Conservation (phyloP, 1,284 basidiomycete species). For the Phenoliferia sp. region DNA sequence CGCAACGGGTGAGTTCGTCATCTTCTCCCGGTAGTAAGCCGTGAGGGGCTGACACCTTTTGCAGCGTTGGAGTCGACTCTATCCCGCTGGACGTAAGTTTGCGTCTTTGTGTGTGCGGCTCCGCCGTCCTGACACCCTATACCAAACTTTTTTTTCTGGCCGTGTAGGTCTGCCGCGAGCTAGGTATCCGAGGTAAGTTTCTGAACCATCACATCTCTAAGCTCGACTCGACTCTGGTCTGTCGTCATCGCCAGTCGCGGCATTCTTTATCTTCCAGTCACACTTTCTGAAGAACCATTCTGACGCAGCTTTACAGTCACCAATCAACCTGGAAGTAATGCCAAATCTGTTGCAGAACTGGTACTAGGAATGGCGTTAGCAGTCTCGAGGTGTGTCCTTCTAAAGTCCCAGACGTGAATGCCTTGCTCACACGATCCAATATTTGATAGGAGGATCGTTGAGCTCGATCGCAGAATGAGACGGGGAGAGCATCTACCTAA, state of each 20-base stretch:
- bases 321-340: slow-evolving; percentile 35
- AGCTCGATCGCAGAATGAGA: slow-evolving; percentile 23
- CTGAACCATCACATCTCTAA: too few species aligned
- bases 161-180: slow-evolving; percentile 33
- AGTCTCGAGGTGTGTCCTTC: not conserved
- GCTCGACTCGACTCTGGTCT: too few species aligned
- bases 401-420: not conserved
- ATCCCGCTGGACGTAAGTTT: not conserved
- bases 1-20: slow-evolving; percentile 19
- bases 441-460: slow-evolving; percentile 7
- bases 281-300: too few species aligned
- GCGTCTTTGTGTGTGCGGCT: too few species aligned
- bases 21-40: not conserved
- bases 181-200: slow-evolving; percentile 36
- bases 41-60: not conserved
- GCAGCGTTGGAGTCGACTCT: not conserved
- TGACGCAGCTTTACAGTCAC: slow-evolving; percentile 23
- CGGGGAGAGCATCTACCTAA: slow-evolving; percentile 19
- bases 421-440: not conserved
- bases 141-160: not conserved
- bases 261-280: too few species aligned
- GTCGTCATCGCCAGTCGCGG: too few species aligned
- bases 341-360: slow-evolving; percentile 37
- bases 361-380: slow-evolving; percentile 18
- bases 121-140: not conserved